Evolutionary conservation across 306 rosid species (phyloP).

Genomic region (Ceratonia siliqua): DNA sequence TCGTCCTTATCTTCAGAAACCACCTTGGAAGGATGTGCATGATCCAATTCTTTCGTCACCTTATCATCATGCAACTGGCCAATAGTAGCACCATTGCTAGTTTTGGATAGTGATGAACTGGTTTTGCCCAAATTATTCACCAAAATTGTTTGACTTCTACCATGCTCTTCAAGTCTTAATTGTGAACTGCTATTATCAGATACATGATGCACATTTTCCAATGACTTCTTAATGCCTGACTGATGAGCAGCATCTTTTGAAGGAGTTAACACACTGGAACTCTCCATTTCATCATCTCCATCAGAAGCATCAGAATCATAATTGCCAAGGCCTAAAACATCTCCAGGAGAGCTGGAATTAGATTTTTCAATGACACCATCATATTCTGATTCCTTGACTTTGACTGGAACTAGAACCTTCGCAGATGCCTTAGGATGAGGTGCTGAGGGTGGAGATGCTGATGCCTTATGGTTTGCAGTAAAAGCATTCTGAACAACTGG

Average conservation of each 20-base stretch:
- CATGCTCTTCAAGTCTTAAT: conserved; percentile 39
- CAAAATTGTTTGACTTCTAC: conserved; percentile 37
- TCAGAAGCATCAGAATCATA: conserved; percentile 89
- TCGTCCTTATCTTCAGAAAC: conserved; percentile 44
- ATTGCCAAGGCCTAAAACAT: conserved; percentile 91
- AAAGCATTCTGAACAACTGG: conserved; percentile 51
- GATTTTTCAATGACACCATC: conserved; percentile 58
- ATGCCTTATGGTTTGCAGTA: conserved; percentile 56
- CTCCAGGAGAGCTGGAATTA: conserved; percentile 71
- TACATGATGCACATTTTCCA: conserved; percentile 36
- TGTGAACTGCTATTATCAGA: conserved; percentile 45
- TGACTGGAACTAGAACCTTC: conserved; percentile 62
- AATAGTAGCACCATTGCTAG: conserved; percentile 42
- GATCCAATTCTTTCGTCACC: conserved; percentile 42
- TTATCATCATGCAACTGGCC: conserved; percentile 42
- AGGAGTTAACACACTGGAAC: conserved; percentile 51
- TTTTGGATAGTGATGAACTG: conserved; percentile 40
- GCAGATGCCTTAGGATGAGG: conserved; percentile 64
- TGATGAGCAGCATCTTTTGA: conserved; percentile 41
- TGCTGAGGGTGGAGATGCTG: conserved; percentile 49
- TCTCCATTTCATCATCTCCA: conserved; percentile 61
- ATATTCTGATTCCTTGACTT: conserved; percentile 58
- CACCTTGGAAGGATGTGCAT: conserved; percentile 43
- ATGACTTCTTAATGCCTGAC: conserved; percentile 37
- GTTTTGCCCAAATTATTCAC: conserved; percentile 43